Evolutionary conservation across 371 early-diverging fungal genomes (phyloP).

Genomic region (Mucor lusitanicus): DNA sequence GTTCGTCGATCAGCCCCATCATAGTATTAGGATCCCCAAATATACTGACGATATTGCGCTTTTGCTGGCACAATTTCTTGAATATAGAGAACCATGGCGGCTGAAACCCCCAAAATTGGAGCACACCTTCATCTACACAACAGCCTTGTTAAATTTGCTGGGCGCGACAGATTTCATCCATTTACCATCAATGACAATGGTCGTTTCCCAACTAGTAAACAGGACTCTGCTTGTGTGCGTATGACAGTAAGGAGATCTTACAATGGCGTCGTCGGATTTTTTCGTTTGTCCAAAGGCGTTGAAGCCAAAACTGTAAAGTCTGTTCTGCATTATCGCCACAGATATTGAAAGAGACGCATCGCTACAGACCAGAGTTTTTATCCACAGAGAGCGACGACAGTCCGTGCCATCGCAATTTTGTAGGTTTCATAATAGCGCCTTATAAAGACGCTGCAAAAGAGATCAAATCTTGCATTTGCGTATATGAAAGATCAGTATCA

Average conservation of each 20-base stretch:
- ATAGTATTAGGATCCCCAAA: conserved; percentile 28
- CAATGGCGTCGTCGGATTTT: neutral
- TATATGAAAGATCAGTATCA: no score
- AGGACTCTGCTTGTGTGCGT: conserved; percentile 8
- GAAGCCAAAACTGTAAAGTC: conserved; percentile 36
- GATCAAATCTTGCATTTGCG: no score
- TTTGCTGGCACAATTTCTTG: neutral
- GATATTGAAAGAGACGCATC: neutral
- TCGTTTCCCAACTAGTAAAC: conserved; percentile 40
- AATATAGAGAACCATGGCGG: conserved; percentile 5
- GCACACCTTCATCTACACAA: conserved; percentile 12
- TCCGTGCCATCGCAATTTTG: no score
- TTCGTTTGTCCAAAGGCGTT: conserved; percentile 34
- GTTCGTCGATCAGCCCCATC: conserved; percentile 24
- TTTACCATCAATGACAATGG: conserved; percentile 28
- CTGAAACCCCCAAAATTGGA: conserved; percentile 33
- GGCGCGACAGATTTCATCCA: neutral
- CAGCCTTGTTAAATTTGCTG: neutral
- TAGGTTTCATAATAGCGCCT: no score
- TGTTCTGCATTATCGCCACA: neutral
- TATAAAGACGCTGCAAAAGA: no score
- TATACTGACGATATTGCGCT: neutral
- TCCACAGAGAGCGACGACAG: neutral
- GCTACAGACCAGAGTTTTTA: neutral
- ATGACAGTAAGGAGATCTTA: neutral